phyloP scores from a whole-genome alignment of 805 yeast genomes.

The Brettanomyces nanus region DNA sequence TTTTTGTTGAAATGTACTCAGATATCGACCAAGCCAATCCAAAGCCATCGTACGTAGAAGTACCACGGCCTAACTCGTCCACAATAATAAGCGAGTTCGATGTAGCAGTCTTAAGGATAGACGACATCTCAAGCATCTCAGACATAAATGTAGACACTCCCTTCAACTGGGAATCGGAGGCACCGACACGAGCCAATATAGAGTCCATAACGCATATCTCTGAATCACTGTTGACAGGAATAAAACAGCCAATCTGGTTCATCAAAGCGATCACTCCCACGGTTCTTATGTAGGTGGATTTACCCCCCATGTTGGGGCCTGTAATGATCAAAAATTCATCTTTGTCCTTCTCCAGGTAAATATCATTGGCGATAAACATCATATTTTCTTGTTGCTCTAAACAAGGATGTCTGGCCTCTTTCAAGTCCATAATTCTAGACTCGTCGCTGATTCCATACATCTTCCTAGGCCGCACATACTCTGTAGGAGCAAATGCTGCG shows the following conservation, averaged over 20 bases:
- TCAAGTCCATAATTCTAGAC: slow-evolving; percentile 43
- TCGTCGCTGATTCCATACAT: slow-evolving; percentile 45
- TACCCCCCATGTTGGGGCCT: slow-evolving; percentile 98
- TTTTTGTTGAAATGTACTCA: slow-evolving; percentile 65
- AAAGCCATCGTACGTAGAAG: slow-evolving; percentile 93
- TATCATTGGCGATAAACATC: slow-evolving; percentile 87
- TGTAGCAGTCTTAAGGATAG: slow-evolving; percentile 75
- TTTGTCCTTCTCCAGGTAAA: slow-evolving; percentile 45
- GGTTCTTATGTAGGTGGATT: slow-evolving; percentile 87
- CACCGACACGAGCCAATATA: slow-evolving; percentile 94
- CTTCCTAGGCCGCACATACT: slow-evolving; percentile 62
- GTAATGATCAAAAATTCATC: slow-evolving; percentile 79
- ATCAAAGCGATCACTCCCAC: slow-evolving; percentile 78
- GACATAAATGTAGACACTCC: slow-evolving; percentile 96
- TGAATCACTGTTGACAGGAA: slow-evolving; percentile 68
- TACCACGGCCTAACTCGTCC: slow-evolving; percentile 95
- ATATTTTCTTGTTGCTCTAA: slow-evolving; percentile 88
- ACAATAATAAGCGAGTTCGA: slow-evolving; percentile 73
- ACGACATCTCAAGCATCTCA: slow-evolving; percentile 91
- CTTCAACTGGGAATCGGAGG: slow-evolving; percentile 94
- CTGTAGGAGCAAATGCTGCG: slow-evolving; percentile 71
- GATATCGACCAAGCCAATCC: slow-evolving; percentile 97
- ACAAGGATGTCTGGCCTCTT: slow-evolving; percentile 90
- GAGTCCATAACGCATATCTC: slow-evolving; percentile 84
- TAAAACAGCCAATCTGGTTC: slow-evolving; percentile 86